Base-by-base conservation (phyloP, 495 filamentous ascomycete genomes). In the Parathielavia hyrcaniae region DNA sequence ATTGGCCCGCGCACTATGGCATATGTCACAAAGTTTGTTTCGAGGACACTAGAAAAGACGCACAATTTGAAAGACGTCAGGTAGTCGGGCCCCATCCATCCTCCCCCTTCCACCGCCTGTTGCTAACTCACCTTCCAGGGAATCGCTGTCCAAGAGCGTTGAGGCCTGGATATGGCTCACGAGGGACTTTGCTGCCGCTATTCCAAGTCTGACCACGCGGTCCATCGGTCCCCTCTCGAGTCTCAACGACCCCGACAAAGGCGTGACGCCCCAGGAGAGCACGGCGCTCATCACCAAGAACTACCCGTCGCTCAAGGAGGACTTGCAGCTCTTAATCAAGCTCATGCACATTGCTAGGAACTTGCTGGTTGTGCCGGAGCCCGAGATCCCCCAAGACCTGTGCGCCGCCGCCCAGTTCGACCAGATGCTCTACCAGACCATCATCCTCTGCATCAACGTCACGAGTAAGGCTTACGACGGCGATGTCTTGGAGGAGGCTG, bases 391-490 rank as follows among this genome's bases (percentile, higher is more conserved):
- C 8, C 91, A 97, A 67, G 88, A 96, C 61, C 77, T 93, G n/a
- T 90, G 89, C 17, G 87, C 88, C 40, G 81, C 86, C 26, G 81
- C 84, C 46, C 77, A 83, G 16, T 85, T 96, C 55, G 88, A 96
- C 67, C 83, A 89, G 64, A 81, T 89, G 65, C 83, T 97, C n/a
- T 81, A 90, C 59, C 85, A 87, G 55, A 74, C 92, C 26, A 87
- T 96, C 59, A 86, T 87, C 64, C 81, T 90, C 16, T 93, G 89
- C 69, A 85, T 95, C 32, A 81, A 88, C 52, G 89, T 97, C 1
- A 93, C 91, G 0, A 91, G 91, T 51, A 83, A 90, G 66, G 91
- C 89, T 0, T 96, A 90, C 60, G 91, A 95, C 68, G 89, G 89
- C 14, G 89, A 95, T 63, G 85, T 85, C 64, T 81, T 95, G 23